Evolutionary conservation across 306 rosid genomes (phyloP).

Genomic region (Dalbergia cochinchinensis): DNA sequence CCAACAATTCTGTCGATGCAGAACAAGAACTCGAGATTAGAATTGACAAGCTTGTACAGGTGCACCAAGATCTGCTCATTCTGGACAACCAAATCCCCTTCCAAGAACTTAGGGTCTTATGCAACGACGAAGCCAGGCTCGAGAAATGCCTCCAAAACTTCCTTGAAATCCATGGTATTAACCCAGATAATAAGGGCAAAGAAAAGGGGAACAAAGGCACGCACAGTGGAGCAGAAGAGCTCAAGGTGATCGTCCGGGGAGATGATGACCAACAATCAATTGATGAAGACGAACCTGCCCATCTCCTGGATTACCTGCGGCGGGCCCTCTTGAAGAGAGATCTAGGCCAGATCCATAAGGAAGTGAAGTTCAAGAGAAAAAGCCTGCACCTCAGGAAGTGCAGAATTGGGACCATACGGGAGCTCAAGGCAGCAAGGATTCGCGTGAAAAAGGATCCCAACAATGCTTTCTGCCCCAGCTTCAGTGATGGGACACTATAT

Average conservation of each 20-base stretch:
- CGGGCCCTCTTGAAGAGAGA: background rate
- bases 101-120: background rate
- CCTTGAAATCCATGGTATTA: too few relatives aligned
- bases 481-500: background rate
- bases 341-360: too few relatives aligned
- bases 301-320: background rate
- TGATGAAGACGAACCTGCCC: background rate
- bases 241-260: background rate
- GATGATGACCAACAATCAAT: background rate
- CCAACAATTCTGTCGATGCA: background rate
- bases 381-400: background rate
- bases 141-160: too few relatives aligned
- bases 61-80: background rate
- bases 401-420: background rate
- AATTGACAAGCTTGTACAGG: background rate
- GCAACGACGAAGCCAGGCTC: background rate
- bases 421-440: constrained; percentile 18
- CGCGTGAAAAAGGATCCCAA: background rate
- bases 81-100: constrained; percentile 1
- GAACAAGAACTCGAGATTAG: background rate
- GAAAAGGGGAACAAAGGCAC: too few relatives aligned
- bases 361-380: background rate
- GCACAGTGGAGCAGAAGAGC: too few relatives aligned
- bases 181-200: too few relatives aligned
- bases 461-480: background rate